Evolutionary conservation across 257 asterid species (phyloP).

Genomic region (Plantago elongata): DNA sequence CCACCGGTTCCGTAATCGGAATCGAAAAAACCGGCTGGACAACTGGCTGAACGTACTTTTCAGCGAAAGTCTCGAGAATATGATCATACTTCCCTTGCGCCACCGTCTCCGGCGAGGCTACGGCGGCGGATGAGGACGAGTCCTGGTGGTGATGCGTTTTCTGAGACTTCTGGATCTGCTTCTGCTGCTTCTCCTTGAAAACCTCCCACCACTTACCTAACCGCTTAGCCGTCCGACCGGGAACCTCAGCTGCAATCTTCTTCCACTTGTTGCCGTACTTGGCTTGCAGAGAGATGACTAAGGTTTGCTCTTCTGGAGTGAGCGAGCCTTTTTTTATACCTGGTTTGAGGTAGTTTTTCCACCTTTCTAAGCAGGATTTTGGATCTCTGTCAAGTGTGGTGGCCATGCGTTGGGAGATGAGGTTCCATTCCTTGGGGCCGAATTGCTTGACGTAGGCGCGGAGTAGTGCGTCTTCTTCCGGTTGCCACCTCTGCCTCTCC

Average conservation of each 20-base stretch:
- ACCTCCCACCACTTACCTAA: slow-evolving; percentile 97
- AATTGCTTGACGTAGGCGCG: slow-evolving; percentile 74
- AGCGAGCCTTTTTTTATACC: slow-evolving; percentile 71
- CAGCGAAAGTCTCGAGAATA: slow-evolving; percentile 69
- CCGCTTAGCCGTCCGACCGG: slow-evolving; percentile 82
- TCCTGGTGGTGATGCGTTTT: slow-evolving; percentile 22
- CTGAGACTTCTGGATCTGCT: slow-evolving; percentile 42
- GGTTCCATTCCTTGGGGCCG: slow-evolving; percentile 86
- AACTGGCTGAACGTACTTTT: slow-evolving; percentile 72
- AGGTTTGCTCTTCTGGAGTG: slow-evolving; percentile 59
- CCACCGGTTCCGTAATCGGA: slow-evolving; percentile 22
- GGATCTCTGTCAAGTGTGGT: slow-evolving; percentile 66
- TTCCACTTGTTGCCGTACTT: slow-evolving; percentile 84
- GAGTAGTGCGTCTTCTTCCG: slow-evolving; percentile 80
- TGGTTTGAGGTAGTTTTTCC: slow-evolving; percentile 79
- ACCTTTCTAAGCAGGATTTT: slow-evolving; percentile 67
- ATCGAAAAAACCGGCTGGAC: slow-evolving; percentile 42
- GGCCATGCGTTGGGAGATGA: slow-evolving; percentile 63
- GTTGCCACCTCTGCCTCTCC: slow-evolving; percentile 85
- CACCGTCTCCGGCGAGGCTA: slow-evolving; percentile 45
- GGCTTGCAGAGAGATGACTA: slow-evolving; percentile 65
- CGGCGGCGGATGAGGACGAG: slow-evolving; percentile 25
- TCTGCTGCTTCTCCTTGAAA: slow-evolving; percentile 74
- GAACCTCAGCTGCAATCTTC: slow-evolving; percentile 72
- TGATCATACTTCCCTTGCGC: slow-evolving; percentile 73